These are phyloP conservation scores for Kuraishia borneana DNA, from an alignment of 805 yeast genomes.

Conservation along the genomic window DNA sequence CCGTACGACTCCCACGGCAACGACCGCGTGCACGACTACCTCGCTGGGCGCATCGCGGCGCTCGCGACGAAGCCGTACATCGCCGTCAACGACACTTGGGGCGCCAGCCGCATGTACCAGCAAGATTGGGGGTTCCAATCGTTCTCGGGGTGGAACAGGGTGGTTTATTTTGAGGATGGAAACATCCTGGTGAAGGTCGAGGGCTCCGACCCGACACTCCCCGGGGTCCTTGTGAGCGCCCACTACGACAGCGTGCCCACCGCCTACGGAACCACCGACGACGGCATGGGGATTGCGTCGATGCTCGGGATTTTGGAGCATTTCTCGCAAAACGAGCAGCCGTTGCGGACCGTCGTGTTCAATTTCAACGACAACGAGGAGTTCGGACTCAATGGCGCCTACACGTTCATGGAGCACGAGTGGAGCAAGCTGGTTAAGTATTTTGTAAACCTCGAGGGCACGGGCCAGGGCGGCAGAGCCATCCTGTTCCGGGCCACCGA, in stretches of 20 bases:
- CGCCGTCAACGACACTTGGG: slow-evolving; percentile 28
- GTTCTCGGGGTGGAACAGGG: slow-evolving; percentile 23
- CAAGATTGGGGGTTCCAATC: slow-evolving; percentile 37
- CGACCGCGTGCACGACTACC: slow-evolving; percentile 63
- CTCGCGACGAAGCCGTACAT: slow-evolving; percentile 21
- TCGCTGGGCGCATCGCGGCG: slow-evolving; percentile 29
- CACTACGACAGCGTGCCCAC: slow-evolving; percentile 89
- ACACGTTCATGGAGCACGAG: slow-evolving; percentile 58
- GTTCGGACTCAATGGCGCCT: slow-evolving; percentile 77
- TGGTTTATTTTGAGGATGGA: slow-evolving; percentile 70
- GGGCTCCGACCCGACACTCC: slow-evolving; percentile 46
- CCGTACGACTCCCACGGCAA: slow-evolving; percentile 73
- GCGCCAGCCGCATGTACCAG: slow-evolving; percentile 32
- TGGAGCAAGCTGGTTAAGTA: slow-evolving; percentile 53
- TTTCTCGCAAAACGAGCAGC: slow-evolving; percentile 31
- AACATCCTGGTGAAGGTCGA: slow-evolving; percentile 68
- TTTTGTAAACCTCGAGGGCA: slow-evolving; percentile 81
- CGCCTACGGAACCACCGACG: slow-evolving; percentile 82
- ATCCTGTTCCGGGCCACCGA: slow-evolving; percentile 79
- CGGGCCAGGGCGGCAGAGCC: slow-evolving; percentile 86
- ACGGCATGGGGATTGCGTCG: slow-evolving; percentile 81
- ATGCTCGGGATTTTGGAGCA: slow-evolving; percentile 58
- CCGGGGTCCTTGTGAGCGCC: slow-evolving; percentile 69
- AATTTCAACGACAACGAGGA: slow-evolving; percentile 89
- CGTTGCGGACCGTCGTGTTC: slow-evolving; percentile 62